These are phyloP conservation scores for Triticum monococcum DNA, from an alignment of 176 grass and related monocot species.

Conservation along the genomic window DNA sequence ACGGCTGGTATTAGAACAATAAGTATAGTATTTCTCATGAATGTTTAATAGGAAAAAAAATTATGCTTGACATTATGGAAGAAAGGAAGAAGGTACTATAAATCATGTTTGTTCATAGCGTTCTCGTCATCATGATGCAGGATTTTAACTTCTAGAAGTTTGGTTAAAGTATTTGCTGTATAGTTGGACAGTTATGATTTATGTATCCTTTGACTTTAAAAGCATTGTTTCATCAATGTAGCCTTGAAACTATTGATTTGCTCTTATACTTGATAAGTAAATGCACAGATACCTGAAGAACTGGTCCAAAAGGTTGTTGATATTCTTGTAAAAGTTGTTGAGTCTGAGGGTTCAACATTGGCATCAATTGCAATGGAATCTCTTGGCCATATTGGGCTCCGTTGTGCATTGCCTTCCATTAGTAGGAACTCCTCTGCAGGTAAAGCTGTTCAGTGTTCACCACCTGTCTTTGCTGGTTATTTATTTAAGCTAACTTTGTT, in stretches of 20 bases:
- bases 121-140: background rate
- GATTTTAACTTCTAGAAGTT: background rate
- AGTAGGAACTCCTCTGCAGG: constrained; percentile 59
- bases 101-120: background rate
- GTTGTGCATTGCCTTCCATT: constrained; percentile 54
- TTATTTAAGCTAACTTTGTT: constrained; percentile 21
- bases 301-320: constrained; percentile 49
- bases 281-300: constrained; percentile 71
- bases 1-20: background rate
- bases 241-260: constrained; percentile 12
- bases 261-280: constrained; percentile 6
- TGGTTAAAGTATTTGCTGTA: background rate
- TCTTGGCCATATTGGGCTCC: constrained; percentile 86
- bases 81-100: background rate
- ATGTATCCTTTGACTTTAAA: background rate
- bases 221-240: background rate
- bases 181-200: background rate
- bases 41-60: background rate
- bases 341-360: constrained; percentile 66
- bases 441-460: constrained; percentile 28
- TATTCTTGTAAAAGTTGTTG: constrained; percentile 70
- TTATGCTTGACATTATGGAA: background rate
- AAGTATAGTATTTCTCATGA: background rate
- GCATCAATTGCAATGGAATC: constrained; percentile 83
- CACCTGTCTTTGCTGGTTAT: constrained; percentile 13